A percentile compares a stretch with the other conserved stretches of the same genome.
Conservation (phyloP, 495 filamentous ascomycete species). For the Neurospora tetrasperma region DNA sequence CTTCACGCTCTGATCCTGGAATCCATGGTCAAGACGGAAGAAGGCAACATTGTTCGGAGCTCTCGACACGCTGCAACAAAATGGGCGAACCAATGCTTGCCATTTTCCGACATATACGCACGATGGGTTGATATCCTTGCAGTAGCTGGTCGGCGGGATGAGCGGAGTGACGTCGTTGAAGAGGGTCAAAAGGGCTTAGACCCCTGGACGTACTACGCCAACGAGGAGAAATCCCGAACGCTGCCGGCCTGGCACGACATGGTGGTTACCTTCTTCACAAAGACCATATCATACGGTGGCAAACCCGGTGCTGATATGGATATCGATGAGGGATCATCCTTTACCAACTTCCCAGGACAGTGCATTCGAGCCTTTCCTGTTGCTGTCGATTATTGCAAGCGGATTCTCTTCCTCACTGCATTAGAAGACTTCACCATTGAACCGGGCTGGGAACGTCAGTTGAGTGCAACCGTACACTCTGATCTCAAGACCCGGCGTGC, state of each 20-base stretch:
- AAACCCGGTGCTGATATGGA: slow-evolving; percentile 12
- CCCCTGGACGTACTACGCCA: slow-evolving; percentile 38
- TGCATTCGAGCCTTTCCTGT: slow-evolving; percentile 48
- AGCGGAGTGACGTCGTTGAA: slow-evolving; percentile 73
- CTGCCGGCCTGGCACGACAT: slow-evolving; percentile 41
- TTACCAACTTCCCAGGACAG: slow-evolving; percentile 32
- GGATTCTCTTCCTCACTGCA: slow-evolving; percentile 64
- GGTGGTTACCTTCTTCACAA: slow-evolving; percentile 34
- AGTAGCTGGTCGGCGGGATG: slow-evolving; percentile 48
- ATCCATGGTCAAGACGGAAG: slow-evolving; percentile 52
- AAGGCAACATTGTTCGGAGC: slow-evolving; percentile 46
- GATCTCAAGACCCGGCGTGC: slow-evolving; percentile 49
- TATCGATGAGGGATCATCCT: slow-evolving; percentile 24
- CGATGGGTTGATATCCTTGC: slow-evolving; percentile 85
- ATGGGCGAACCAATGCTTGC: slow-evolving; percentile 83
- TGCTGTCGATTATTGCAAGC: slow-evolving; percentile 59
- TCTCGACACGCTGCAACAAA: slow-evolving; percentile 75
- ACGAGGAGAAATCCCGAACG: slow-evolving; percentile 21
- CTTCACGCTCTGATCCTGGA: slow-evolving; percentile 47
- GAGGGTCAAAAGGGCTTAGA: slow-evolving; percentile 82
- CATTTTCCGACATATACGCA: slow-evolving; percentile 64
- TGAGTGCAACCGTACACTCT: slow-evolving; percentile 58
- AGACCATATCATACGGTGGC: slow-evolving; percentile 16
- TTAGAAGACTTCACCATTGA: slow-evolving; percentile 55
- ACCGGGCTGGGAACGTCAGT: slow-evolving; percentile 73